Evolutionary conservation across 768 basidiomycete species (phyloP), one percentile per base, ranked within the genome.

Genomic region (Rhizopogon salebrosus): DNA sequence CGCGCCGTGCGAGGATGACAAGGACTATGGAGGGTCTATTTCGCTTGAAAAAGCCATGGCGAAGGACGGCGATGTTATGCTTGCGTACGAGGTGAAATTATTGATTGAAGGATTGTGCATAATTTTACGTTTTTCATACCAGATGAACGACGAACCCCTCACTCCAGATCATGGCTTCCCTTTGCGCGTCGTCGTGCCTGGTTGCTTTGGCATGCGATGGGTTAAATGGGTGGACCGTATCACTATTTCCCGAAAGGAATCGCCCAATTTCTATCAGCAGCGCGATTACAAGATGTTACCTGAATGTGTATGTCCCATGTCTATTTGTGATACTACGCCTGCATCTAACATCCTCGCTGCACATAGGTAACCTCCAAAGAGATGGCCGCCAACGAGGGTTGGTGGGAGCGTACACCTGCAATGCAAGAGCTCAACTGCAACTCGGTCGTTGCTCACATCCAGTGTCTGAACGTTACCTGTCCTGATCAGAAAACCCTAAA

Each of bases 171-270:
- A 83, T 42, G 86, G 86, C 1, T 84, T 76, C 5, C 85, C 85
- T 3, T 58, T 89, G 23, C 80, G 86, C n/a, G 66, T 84, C 7
- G 78, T 87, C 37, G 82, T 82, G 1, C 87, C 87, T 0, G 86
- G 87, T 3, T 79, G 76, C 58, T 72, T 80, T 14, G 86, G 86
- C 6, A 86, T 83, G 27, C 79, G 86, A 10, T 86, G 85, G 83
- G 84, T 87, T 7, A 87, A 89, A 71, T 89, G 87, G 86, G 71
- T 86, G 0, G 82, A 85, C 59, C 79, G 72, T 0, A 80, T 87
- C 59, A 67, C 73, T 24, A 60, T 87, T 52, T 78, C 82, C 4
- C 57, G 49, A 3, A 31, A 52, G 6, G 85, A 88, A 66, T 85
- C 84, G 1, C 74, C 77, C 27, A 86, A 84, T 61, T 86, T 80